phyloP scores from a whole-genome alignment of 1,139 yeast species.

The Taphrina communis region DNA sequence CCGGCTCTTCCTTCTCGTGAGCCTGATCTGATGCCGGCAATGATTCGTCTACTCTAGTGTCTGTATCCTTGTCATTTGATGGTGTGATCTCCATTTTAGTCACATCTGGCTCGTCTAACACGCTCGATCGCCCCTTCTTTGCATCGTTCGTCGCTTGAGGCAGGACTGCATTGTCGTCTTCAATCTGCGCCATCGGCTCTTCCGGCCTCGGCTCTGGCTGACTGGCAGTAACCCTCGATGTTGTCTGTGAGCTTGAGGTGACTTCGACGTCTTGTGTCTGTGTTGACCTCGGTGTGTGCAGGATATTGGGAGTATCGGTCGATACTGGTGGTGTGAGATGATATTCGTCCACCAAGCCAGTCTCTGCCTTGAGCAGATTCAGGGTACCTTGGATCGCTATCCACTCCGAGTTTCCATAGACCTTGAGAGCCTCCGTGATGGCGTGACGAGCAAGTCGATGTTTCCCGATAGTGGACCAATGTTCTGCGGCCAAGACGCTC shows the following conservation, averaged over 20 bases:
- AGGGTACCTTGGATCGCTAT: conserved; percentile 38
- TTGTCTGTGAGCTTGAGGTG: too few species aligned
- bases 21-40: too few species aligned
- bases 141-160: neutral
- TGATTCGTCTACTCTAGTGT: too few species aligned
- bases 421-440: conserved; percentile 18
- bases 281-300: neutral
- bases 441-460: conserved; percentile 30
- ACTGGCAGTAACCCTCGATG: neutral
- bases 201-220: neutral
- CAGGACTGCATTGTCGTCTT: neutral
- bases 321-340: conserved; percentile 27
- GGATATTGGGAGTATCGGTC: neutral
- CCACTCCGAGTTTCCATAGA: conserved; percentile 32
- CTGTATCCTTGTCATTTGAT: too few species aligned
- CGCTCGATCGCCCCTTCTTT: too few species aligned
- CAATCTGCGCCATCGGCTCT: neutral
- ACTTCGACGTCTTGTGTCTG: neutral
- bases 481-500: conserved; percentile 75
- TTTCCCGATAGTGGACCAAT: conserved; percentile 57
- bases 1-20: neutral
- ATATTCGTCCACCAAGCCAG: conserved; percentile 28
- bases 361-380: conserved; percentile 33
- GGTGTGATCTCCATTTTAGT: too few species aligned
- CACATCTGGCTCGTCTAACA: neutral